Conservation (phyloP, 1,139 yeast species). For the Geotrichum fermentans region DNA sequence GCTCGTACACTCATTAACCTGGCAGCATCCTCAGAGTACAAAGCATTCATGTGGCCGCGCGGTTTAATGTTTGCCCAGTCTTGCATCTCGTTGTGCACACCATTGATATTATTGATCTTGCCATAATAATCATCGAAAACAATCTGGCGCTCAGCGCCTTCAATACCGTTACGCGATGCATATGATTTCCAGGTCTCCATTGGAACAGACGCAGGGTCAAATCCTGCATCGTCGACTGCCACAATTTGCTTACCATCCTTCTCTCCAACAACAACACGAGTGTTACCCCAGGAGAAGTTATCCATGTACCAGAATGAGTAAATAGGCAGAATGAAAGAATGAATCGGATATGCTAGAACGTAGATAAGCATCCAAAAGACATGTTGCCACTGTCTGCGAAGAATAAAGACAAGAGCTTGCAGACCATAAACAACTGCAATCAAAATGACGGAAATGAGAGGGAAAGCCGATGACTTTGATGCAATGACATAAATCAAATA, state of each 20-base stretch:
- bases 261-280: slow-evolving; percentile 43
- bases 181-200: slow-evolving; percentile 38
- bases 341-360: slow-evolving; percentile 40
- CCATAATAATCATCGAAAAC: slow-evolving; percentile 20
- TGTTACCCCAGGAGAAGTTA: slow-evolving; percentile 45
- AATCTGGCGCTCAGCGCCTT: slow-evolving; percentile 37
- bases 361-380: slow-evolving; percentile 44
- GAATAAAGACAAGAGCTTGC: slow-evolving; percentile 39
- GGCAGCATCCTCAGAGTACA: slow-evolving; percentile 16
- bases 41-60: slow-evolving; percentile 19
- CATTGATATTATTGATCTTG: slow-evolving; percentile 15
- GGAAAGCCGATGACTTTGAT: slow-evolving; percentile 33
- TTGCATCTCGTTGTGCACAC: slow-evolving; percentile 20
- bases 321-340: slow-evolving; percentile 39
- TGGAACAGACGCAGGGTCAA: slow-evolving; percentile 28
- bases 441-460: slow-evolving; percentile 40
- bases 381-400: slow-evolving; percentile 44
- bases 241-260: slow-evolving; percentile 39
- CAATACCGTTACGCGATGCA: slow-evolving; percentile 36
- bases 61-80: slow-evolving; percentile 18
- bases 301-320: slow-evolving; percentile 46
- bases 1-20: slow-evolving; percentile 9
- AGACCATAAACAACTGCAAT: slow-evolving; percentile 42
- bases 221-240: slow-evolving; percentile 37
- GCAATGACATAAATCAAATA: slow-evolving; percentile 39